Evolutionary conservation across 768 basidiomycete genomes (phyloP).

Genomic region (Auricularia cornea): DNA sequence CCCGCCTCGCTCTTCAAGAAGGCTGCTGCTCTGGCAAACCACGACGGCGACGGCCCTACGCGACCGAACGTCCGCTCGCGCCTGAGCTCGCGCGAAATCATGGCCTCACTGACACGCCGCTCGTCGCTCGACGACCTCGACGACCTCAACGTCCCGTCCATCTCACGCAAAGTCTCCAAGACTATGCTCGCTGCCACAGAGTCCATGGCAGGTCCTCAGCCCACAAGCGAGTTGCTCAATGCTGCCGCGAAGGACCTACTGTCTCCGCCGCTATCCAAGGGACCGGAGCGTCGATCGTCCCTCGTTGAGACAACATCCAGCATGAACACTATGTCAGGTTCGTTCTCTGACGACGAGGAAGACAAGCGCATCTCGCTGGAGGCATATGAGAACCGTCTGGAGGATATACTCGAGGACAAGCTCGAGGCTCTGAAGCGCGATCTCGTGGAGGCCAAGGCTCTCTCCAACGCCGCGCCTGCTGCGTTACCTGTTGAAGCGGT

Average conservation of each 20-base stretch:
- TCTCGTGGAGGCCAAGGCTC: conserved; percentile 4
- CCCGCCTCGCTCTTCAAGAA: conserved; percentile 77
- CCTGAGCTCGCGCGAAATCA: conserved; percentile 64
- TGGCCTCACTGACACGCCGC: conserved; percentile 44
- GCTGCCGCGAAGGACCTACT: neutral
- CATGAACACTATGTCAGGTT: neutral
- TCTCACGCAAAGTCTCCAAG: conserved; percentile 48
- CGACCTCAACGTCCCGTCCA: conserved; percentile 59
- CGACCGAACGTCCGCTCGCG: conserved; percentile 68
- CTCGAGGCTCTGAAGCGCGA: conserved; percentile 30
- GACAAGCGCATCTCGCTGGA: conserved; percentile 30
- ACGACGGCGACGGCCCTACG: conserved; percentile 52
- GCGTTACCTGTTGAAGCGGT: conserved; percentile 48
- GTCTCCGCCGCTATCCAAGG: neutral
- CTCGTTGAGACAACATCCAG: neutral
- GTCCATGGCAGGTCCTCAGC: neutral
- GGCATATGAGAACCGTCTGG: conserved; percentile 52
- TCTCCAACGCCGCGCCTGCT: conserved; percentile 1
- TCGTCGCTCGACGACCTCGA: conserved; percentile 72
- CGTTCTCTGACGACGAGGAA: neutral
- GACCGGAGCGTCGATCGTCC: neutral
- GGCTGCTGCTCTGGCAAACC: conserved; percentile 41
- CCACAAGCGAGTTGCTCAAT: neutral
- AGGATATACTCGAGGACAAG: conserved; percentile 61
- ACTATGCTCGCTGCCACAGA: neutral